Base-by-base conservation (phyloP, 768 basidiomycete genomes). In the Paxillus involutus region DNA sequence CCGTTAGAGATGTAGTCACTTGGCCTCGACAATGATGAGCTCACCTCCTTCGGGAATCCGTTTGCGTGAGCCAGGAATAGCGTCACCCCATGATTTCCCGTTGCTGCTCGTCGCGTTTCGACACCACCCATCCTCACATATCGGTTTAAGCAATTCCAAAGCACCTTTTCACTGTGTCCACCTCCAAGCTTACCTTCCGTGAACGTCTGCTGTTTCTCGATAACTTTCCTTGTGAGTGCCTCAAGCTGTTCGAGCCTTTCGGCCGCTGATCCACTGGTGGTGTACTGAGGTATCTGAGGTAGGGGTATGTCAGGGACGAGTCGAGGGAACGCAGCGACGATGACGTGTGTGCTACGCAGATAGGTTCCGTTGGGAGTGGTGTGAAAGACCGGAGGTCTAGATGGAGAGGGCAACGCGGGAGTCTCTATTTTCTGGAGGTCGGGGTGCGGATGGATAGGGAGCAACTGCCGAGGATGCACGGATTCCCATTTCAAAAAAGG, bases 41-140 rank as follows among this genome's bases (percentile, higher is more conserved):
- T 45, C 49, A 84, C 90, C 83, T 95, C 92, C 67, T 94, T 95
- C 44, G 82, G 83, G 60, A 95, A 88, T 1, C 94, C 93, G 68
- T 91, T 95, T 3, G 91, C 91, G 66, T 95, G 94, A 4, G 83
- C 81, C 44, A 90, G 75, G 57, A 94, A 80, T 48, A 95, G 69
- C 0, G 91, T 95, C 10, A 89, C 48, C 0, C 87, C 82, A 19
- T 13, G 12, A 2, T 17, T 40, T 30, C 32, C 39, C 10, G 41
- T 43, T 26, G 1, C 9, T 3, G 44, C 21, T 33, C 44, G 49
- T 30, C 14, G 9, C 7, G 21, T 30, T 30, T 51, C 33, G 13
- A 45, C 32, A 21, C 63, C 65, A 53, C 52, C 48, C 49, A 21
- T 37, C 60, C 75, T 75, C 29, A 80, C 79, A 66, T 88, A 92